These are phyloP conservation scores for Oenanthe javanica DNA, from an alignment of 140 eudicot species.

Conservation along the genomic window DNA sequence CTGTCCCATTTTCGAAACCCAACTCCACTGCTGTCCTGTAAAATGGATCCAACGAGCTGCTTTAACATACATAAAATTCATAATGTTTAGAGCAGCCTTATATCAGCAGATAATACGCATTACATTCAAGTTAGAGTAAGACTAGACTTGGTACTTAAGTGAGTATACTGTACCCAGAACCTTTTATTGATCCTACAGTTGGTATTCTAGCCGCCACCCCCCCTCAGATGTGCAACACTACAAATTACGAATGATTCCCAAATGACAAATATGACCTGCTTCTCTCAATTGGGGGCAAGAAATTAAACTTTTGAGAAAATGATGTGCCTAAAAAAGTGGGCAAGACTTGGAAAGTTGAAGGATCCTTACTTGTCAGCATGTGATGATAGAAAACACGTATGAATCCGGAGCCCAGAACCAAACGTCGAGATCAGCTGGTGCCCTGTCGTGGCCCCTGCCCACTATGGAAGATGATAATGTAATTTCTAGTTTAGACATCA, in stretches of 20 bases:
- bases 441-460: neutral
- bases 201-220: neutral
- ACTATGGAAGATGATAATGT: neutral
- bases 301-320: neutral
- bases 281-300: neutral
- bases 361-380: neutral
- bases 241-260: neutral
- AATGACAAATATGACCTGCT: neutral
- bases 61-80: neutral
- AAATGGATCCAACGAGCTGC: no score
- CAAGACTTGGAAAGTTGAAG: conserved; percentile 1
- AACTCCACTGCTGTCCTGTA: no score
- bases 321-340: neutral
- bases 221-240: neutral
- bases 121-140: neutral
- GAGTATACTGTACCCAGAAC: no score
- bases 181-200: neutral
- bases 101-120: neutral
- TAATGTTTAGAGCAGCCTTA: neutral
- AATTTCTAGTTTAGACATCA: neutral
- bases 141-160: neutral
- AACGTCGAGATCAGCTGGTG: neutral
- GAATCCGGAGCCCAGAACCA: neutral
- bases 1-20: no score
- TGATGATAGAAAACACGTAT: neutral